Evolutionary conservation across 306 rosid genomes (phyloP), one percentile per base, ranked within the genome.

Genomic region (Spatholobus suberectus): DNA sequence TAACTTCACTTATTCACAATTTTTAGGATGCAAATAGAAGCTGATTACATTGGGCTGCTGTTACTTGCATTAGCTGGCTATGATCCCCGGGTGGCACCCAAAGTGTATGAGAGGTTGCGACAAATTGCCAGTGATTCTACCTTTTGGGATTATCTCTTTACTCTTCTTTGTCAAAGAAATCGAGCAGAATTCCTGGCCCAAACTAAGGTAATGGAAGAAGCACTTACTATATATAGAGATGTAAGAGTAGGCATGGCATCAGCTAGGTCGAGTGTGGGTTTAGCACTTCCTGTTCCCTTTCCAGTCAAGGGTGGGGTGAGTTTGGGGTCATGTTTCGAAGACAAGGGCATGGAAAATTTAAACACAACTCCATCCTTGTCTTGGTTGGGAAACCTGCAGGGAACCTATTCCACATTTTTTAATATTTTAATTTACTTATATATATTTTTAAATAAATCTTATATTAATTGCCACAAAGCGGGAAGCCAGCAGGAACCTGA

Each of bases 11-110:
- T 41, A 20, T 82, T 65, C 52, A 9, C 58, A 54, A 32, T 82
- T 8, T 68, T 75, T 83, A 94, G 97, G 92, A 89, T 88, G 93
- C 97, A 95, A 88, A 83, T 93, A 79, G 97, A 95, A 88, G 98
- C 98, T 0, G 98, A 95, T 78, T 90, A 95, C 82, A 89, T 93
- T 15, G 98, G 97, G 55, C 77, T 95, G 84, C 79, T 93, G 12
- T 78, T 93, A 87, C 13, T 92, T 3, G 96, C 98, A 59, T 93
- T 92, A 3, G 96, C 93, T 3, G 97, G 98, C 62, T 96, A 83
- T 52, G 95, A 95, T 82, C 97, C 94, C 0, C 82, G 95, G 55
- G 88, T 87, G 57, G 98, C 97, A 5, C 97, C 96, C 5, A 46
- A 11, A 15, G 89, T 92, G 70, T 90, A 91, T 1, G 94, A 90